Percentiles rank a stretch among this genome's conserved stretches.
These are phyloP conservation scores for Suillus brevipes DNA, from an alignment of 768 basidiomycete genomes.

Conservation along the genomic window DNA sequence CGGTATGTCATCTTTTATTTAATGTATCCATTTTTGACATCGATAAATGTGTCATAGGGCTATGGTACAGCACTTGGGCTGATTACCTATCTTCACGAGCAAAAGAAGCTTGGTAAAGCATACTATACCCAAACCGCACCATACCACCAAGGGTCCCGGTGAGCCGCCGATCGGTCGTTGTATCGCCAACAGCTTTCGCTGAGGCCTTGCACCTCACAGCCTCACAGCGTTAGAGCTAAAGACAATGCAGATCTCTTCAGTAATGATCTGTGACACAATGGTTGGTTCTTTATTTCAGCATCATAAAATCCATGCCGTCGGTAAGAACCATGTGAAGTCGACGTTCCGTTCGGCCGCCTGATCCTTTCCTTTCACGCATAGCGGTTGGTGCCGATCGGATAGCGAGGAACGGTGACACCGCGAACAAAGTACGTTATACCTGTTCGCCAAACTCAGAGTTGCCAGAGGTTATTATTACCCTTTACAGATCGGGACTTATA, in stretches of 20 bases:
- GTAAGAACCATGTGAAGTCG: constrained; percentile 38
- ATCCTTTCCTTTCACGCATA: constrained; percentile 24
- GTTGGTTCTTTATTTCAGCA: constrained; percentile 94
- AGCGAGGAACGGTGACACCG: constrained; percentile 92
- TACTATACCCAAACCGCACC: constrained; percentile 95
- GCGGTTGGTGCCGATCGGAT: constrained; percentile 89
- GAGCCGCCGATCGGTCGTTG: constrained; percentile 8
- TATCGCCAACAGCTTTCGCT: not conserved
- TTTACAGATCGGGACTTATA: constrained; percentile 84
- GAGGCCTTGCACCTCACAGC: constrained; percentile 37
- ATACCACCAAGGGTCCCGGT: constrained; percentile 91
- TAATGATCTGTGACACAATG: constrained; percentile 98
- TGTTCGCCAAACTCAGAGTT: not conserved
- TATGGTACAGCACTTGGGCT: constrained; percentile 95
- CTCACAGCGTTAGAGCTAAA: constrained; percentile 89
- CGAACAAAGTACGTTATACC: constrained; percentile 73
- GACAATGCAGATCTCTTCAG: constrained; percentile 78
- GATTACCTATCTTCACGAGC: constrained; percentile 87
- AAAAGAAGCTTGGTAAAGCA: constrained; percentile 72
- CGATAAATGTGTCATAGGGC: constrained; percentile 50
- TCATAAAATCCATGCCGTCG: constrained; percentile 77
- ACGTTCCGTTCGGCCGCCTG: not conserved
- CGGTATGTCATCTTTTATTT: constrained; percentile 47
- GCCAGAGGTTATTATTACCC: not conserved
- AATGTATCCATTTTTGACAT: constrained; percentile 4